Conservation (phyloP, 306 rosid genomes). For the Styphnolobium japonicum region DNA sequence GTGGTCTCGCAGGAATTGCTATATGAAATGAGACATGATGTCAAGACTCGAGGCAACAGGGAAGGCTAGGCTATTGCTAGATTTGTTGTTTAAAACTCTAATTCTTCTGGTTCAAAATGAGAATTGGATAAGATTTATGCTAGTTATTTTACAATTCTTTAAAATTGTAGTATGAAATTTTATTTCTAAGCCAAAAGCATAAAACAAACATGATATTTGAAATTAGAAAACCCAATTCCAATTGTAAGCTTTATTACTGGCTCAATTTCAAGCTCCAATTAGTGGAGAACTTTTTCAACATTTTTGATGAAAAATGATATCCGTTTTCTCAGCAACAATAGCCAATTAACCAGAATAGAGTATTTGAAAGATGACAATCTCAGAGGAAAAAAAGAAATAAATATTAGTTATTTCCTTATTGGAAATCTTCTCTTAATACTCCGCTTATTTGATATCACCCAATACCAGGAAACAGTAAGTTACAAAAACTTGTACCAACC, state of each 20-base stretch:
- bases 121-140: too few relatives aligned
- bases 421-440: neutral
- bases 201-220: neutral
- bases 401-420: neutral
- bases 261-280: constrained; percentile 5
- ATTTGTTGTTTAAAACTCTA: neutral
- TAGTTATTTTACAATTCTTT: neutral
- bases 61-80: neutral
- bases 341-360: neutral
- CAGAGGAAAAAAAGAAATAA: neutral
- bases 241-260: neutral
- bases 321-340: neutral
- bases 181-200: neutral
- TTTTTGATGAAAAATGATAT: neutral
- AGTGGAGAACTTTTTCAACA: neutral
- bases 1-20: neutral
- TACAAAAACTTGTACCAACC: neutral
- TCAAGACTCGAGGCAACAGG: neutral
- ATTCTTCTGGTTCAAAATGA: neutral
- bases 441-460: neutral
- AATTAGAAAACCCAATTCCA: neutral
- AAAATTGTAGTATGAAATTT: neutral
- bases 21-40: neutral
- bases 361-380: neutral
- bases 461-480: neutral